Evolutionary conservation across 163 green algal species (phyloP).

Genomic region (Trebouxiophyceae sp.): DNA sequence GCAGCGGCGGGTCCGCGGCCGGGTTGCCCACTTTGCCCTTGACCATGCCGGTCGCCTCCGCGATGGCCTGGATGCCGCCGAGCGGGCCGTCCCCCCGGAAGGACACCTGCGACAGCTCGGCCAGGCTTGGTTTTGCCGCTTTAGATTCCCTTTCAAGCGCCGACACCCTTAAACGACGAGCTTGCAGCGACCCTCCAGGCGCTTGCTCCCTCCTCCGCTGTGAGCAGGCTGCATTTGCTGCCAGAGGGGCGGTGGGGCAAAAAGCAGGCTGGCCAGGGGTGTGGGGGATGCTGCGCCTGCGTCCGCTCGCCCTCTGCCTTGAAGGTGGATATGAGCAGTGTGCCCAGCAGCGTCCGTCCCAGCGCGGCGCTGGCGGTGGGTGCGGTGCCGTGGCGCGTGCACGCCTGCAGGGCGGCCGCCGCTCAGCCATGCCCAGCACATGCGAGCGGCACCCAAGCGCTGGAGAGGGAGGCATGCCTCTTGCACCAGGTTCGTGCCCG

Average conservation of each 20-base stretch:
- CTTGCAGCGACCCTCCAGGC: neutral
- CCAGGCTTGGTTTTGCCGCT: neutral
- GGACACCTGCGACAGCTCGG: constrained; percentile 46
- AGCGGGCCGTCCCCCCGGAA: constrained; percentile 74
- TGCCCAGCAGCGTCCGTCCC: constrained; percentile 71
- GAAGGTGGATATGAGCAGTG: constrained; percentile 76
- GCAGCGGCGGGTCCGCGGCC: constrained; percentile 67
- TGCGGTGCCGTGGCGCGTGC: constrained; percentile 52
- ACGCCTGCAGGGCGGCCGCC: constrained; percentile 15
- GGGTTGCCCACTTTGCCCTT: constrained; percentile 77
- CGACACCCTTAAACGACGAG: neutral
- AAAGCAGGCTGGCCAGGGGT: no score
- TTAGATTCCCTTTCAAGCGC: neutral
- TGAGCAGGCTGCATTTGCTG: no score
- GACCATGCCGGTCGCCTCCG: constrained; percentile 60
- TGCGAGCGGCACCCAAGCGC: no score
- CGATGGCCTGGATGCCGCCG: constrained; percentile 60
- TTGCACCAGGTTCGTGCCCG: constrained; percentile 62
- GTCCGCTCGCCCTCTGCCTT: constrained; percentile 75
- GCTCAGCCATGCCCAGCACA: no score
- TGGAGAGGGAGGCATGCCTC: constrained; percentile 53
- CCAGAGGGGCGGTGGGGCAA: no score
- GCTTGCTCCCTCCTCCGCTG: no score
- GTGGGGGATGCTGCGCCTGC: no score
- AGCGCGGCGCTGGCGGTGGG: constrained; percentile 80